Percentiles rank a stretch among this genome's conserved stretches.
Conservation (phyloP, 2,329 filamentous ascomycete genomes). For the Fusarium sp. region DNA sequence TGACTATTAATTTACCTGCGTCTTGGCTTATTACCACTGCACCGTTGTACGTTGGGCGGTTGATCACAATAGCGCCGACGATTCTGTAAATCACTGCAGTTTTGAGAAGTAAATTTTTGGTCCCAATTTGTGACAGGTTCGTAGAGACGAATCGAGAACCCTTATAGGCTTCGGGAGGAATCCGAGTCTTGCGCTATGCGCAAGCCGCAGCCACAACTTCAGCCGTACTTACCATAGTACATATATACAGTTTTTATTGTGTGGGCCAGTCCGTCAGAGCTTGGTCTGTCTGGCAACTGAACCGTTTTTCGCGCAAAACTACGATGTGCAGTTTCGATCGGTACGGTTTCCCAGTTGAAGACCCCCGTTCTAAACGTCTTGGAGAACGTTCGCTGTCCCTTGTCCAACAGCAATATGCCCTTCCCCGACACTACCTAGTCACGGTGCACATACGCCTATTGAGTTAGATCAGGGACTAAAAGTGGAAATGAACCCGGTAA, state of each 20-base stretch:
- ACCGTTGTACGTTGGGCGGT: slow-evolving; percentile 15
- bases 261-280: neutral
- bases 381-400: slow-evolving; percentile 15
- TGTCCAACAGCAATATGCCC: slow-evolving; percentile 1
- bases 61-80: neutral
- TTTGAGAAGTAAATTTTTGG: slow-evolving; percentile 13
- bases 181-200: slow-evolving; percentile 24
- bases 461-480: slow-evolving; percentile 34
- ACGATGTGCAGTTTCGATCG: slow-evolving; percentile 24
- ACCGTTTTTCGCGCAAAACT: neutral
- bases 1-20: neutral
- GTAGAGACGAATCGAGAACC: neutral
- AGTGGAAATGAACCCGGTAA: slow-evolving; percentile 27
- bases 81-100: neutral
- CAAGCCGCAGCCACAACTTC: slow-evolving; percentile 11
- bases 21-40: neutral
- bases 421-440: slow-evolving; percentile 26
- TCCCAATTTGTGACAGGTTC: slow-evolving; percentile 11
- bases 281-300: neutral
- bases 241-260: neutral
- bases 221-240: neutral
- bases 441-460: slow-evolving; percentile 25
- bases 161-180: slow-evolving; percentile 18
- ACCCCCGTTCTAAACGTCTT: slow-evolving; percentile 31
- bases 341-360: slow-evolving; percentile 34